Percentiles rank a stretch among this genome's conserved stretches.
Evolutionary conservation across 371 early-diverging fungal species (phyloP).

Genomic region (Blakeslea trispora): DNA sequence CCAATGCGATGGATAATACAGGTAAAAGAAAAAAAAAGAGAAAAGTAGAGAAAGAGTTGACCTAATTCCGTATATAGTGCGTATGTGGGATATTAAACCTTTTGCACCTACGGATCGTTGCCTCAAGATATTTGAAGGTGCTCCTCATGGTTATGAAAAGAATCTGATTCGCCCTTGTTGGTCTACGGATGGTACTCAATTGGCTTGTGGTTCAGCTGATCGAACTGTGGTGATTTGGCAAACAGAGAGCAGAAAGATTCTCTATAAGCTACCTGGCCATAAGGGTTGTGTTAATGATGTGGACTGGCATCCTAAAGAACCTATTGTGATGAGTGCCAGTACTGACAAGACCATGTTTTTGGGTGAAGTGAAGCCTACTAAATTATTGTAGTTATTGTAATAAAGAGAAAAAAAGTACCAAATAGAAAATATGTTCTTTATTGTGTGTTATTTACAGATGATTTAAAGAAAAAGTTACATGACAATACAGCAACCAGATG

Average conservation of each 20-base stretch:
- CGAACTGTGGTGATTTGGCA: constrained; percentile 96
- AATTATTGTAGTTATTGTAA: constrained; percentile 7
- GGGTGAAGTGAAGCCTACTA: constrained; percentile 74
- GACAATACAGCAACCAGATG: constrained; percentile 29
- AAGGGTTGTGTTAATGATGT: constrained; percentile 96
- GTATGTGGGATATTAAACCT: constrained; percentile 94
- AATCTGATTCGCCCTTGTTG: constrained; percentile 88
- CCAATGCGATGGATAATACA: constrained; percentile 93
- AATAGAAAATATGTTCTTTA: too few relatives aligned
- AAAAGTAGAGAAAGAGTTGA: neutral
- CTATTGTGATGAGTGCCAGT: constrained; percentile 84
- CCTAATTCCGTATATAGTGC: constrained; percentile 47
- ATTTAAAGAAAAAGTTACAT: too few relatives aligned
- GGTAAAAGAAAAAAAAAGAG: too few relatives aligned
- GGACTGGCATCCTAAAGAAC: constrained; percentile 92
- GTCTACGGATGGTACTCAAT: constrained; percentile 87
- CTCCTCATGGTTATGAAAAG: constrained; percentile 94
- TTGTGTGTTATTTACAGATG: too few relatives aligned
- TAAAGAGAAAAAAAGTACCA: too few relatives aligned
- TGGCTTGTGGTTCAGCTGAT: constrained; percentile 93
- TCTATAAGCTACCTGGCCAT: constrained; percentile 97
- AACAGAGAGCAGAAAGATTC: constrained; percentile 76
- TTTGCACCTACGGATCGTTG: constrained; percentile 74
- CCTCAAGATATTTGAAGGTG: constrained; percentile 77
- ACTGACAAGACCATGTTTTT: constrained; percentile 87